Conservation (phyloP, 768 basidiomycete species). For the Lyophyllum semitale region DNA sequence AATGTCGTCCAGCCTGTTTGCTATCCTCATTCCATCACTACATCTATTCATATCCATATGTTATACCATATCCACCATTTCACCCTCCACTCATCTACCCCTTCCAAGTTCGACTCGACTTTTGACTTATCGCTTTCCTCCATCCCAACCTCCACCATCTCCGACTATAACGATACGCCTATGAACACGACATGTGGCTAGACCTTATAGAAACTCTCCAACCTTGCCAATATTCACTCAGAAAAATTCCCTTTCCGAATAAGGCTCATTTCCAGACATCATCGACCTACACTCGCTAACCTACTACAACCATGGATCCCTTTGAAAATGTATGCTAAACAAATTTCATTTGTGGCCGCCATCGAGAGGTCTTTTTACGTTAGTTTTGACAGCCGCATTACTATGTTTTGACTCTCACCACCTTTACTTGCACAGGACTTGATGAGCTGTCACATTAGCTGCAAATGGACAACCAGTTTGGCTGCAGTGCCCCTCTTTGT, state of each 20-base stretch:
- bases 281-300: conserved; percentile 43
- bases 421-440: conserved; percentile 52
- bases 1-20: conserved; percentile 62
- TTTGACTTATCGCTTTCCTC: conserved; percentile 50
- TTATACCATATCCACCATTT: conserved; percentile 66
- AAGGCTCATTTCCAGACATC: conserved; percentile 18
- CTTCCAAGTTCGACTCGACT: conserved; percentile 49
- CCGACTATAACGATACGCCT: too few relatives aligned
- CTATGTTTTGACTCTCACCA: neutral
- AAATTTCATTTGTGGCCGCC: conserved; percentile 76
- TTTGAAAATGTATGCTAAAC: conserved; percentile 74
- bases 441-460: conserved; percentile 83
- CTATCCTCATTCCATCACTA: conserved; percentile 48
- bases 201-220: too few relatives aligned
- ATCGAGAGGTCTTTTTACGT: conserved; percentile 85
- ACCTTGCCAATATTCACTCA: conserved; percentile 10
- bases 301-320: conserved; percentile 78
- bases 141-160: conserved; percentile 38
- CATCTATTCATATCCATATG: conserved; percentile 52
- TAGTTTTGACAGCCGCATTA: conserved; percentile 28
- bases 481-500: conserved; percentile 76
- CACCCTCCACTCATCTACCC: conserved; percentile 56
- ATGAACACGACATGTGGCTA: too few relatives aligned
- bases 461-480: conserved; percentile 67
- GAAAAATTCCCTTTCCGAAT: conserved; percentile 19